Evolutionary conservation across 768 basidiomycete species (phyloP).

Genomic region (Dioszegia crocea): DNA sequence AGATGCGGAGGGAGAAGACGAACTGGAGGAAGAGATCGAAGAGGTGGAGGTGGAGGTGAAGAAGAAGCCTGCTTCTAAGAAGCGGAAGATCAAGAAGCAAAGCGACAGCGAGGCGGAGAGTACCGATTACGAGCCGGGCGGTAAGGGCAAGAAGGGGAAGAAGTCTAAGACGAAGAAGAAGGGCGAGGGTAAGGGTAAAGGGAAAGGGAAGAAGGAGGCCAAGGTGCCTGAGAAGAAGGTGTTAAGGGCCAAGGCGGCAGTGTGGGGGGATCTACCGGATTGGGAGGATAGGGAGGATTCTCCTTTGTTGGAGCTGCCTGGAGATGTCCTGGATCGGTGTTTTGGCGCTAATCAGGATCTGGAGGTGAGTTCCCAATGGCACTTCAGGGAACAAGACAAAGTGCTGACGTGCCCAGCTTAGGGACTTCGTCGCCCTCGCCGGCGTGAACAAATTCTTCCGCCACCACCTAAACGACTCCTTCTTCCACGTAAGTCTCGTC

Average conservation of each 20-base stretch:
- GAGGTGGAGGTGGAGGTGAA: no score
- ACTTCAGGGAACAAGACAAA: not conserved
- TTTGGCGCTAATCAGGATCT: conserved; percentile 7
- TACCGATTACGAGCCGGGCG: no score
- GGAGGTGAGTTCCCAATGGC: not conserved
- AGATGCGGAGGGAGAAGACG: no score
- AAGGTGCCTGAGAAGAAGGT: not conserved
- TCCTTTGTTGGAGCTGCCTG: conserved; percentile 6
- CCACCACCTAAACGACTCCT: conserved; percentile 15
- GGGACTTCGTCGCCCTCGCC: conserved; percentile 30
- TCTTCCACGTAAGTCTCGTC: conserved; percentile 23
- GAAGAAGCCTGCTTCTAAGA: no score
- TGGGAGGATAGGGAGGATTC: conserved; percentile 5
- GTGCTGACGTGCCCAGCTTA: conserved; percentile 8
- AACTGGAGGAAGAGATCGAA: no score
- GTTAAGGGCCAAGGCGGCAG: not conserved
- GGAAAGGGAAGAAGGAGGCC: not conserved
- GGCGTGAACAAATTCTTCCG: conserved; percentile 23
- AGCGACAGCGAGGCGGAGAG: no score
- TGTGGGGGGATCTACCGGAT: conserved; percentile 15
- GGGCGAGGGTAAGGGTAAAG: not conserved
- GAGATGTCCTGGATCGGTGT: conserved; percentile 14
- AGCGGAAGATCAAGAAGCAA: no score
- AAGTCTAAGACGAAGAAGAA: not conserved
- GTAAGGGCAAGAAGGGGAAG: not conserved